Base-by-base conservation (phyloP, 768 basidiomycete species). In the Stropharia rugosoannulata region DNA sequence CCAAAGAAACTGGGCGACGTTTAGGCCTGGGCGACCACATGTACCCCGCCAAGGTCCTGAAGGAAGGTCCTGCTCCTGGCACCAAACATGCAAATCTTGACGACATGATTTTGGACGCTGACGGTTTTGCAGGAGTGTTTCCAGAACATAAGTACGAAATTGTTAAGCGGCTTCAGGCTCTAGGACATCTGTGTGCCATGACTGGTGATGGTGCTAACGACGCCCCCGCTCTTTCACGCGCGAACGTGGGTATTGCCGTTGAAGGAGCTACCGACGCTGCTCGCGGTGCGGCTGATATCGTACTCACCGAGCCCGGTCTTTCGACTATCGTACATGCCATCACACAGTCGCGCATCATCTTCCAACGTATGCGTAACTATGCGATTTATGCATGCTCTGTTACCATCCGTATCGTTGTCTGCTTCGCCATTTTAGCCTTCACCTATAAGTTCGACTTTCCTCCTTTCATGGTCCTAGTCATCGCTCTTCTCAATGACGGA, bases 71-170 rank as follows among this genome's bases (percentile, higher is more conserved):
- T 63, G 80, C 83, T 42, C 87, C 92, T 55, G 93, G 89, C 49
- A 76, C 86, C 77, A 92, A 90, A 76, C 89, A 93, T 76, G 74
- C 77, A 47, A 82, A 78, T 53, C 85, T 98, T 64, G 96, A 98
- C 63, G 95, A 97, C 71, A 97, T 98, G 93, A 98, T 98, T 70
- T 86, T 98, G 86, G 96, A 98, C 67, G 96, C 96, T 27, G 96
- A 98, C 72, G 96, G 96, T 66, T 98, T 98, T 74, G 96, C 96
- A 49, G 96, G 96, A 70, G 95, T 96, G 64, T 98, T 96, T 90
- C 95, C 95, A 57, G 95, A 97, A 75, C 96, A 97, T 91, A 98
- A 98, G 83, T 98, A 96, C 69, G 96, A 98, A 75, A 98, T 98
- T 59, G 96, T 98, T 78, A 98, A 98, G 80, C 93, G 95, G 64